A percentile compares a stretch with the other conserved stretches of the same genome.
phyloP scores from a whole-genome alignment of 768 basidiomycete genomes.

The Suillus paluster region DNA sequence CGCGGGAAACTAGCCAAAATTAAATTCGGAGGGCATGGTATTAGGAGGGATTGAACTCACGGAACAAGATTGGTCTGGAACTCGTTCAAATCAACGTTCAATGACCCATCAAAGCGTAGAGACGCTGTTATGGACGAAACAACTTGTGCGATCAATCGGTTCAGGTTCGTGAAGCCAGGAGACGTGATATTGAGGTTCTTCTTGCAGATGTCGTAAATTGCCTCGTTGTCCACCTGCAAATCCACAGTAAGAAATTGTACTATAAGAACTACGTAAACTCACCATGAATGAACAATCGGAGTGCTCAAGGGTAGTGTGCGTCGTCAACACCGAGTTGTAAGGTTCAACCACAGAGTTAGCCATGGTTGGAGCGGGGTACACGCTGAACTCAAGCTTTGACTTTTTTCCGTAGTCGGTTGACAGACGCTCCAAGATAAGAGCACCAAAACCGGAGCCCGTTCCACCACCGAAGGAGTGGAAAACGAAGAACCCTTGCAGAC shows the following conservation, averaged over 20 bases:
- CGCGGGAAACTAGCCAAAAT: constrained; percentile 77
- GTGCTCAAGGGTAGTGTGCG: constrained; percentile 98
- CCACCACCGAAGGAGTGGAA: constrained; percentile 99
- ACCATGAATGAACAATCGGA: constrained; percentile 99
- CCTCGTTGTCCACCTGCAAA: constrained; percentile 80
- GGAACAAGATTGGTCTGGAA: constrained; percentile 99
- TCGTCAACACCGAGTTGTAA: constrained; percentile 96
- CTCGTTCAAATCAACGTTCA: constrained; percentile 86
- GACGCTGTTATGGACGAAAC: constrained; percentile 98
- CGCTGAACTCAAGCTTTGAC: constrained; percentile 97
- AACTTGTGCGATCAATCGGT: constrained; percentile 97
- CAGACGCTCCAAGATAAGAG: constrained; percentile 92
- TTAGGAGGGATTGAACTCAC: constrained; percentile 49
- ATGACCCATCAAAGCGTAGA: constrained; percentile 64
- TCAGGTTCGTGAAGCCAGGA: constrained; percentile 94
- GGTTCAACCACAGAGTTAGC: constrained; percentile 97
- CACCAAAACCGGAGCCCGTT: constrained; percentile 98
- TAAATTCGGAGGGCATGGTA: constrained; percentile 8
- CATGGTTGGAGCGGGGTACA: constrained; percentile 92
- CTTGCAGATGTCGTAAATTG: constrained; percentile 81
- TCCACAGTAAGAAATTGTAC: constrained; percentile 5
- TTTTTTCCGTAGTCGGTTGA: constrained; percentile 99
- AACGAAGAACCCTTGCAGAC: constrained; percentile 98
- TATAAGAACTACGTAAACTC: constrained; percentile 21
- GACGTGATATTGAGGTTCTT: constrained; percentile 84